Percentiles rank a stretch among this genome's conserved stretches.
Conservation (phyloP, 345 rosid species). For the Eucalyptus sp. region DNA sequence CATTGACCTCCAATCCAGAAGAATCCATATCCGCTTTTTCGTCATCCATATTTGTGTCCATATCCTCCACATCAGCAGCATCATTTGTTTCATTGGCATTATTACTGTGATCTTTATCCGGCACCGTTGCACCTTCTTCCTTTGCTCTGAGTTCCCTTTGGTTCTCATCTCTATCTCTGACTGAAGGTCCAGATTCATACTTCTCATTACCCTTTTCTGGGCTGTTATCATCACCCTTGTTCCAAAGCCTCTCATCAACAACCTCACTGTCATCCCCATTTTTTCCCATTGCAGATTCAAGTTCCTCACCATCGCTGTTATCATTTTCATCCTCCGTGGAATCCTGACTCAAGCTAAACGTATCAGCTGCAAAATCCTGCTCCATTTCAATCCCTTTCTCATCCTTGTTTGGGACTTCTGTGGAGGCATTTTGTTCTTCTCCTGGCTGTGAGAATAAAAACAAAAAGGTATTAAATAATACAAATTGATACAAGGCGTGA, state of each 20-base stretch:
- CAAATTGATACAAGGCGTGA: neutral
- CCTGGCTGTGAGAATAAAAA: constrained; percentile 25
- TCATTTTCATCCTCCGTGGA: constrained; percentile 43
- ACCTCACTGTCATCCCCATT: constrained; percentile 61
- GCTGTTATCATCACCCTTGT: constrained; percentile 54
- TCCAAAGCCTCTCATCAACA: constrained; percentile 65
- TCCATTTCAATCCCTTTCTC: constrained; percentile 93
- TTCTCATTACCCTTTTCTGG: constrained; percentile 42
- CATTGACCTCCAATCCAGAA: constrained; percentile 44
- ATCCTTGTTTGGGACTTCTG: constrained; percentile 42
- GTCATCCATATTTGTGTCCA: constrained; percentile 38
- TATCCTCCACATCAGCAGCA: constrained; percentile 33
- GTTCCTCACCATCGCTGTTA: constrained; percentile 43
- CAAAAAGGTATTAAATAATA: neutral
- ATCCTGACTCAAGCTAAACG: constrained; percentile 64
- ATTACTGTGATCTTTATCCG: constrained; percentile 36
- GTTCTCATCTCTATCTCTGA: constrained; percentile 34
- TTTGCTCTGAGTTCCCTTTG: constrained; percentile 74
- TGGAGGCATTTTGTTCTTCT: constrained; percentile 49
- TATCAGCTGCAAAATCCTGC: constrained; percentile 64
- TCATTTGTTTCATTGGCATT: constrained; percentile 28
- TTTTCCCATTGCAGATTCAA: constrained; percentile 74
- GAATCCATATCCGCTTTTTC: constrained; percentile 63
- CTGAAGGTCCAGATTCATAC: constrained; percentile 73
- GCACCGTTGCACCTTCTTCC: constrained; percentile 38